phyloP scores from a whole-genome alignment of 768 basidiomycete species.

The Lyophyllum decastes region DNA sequence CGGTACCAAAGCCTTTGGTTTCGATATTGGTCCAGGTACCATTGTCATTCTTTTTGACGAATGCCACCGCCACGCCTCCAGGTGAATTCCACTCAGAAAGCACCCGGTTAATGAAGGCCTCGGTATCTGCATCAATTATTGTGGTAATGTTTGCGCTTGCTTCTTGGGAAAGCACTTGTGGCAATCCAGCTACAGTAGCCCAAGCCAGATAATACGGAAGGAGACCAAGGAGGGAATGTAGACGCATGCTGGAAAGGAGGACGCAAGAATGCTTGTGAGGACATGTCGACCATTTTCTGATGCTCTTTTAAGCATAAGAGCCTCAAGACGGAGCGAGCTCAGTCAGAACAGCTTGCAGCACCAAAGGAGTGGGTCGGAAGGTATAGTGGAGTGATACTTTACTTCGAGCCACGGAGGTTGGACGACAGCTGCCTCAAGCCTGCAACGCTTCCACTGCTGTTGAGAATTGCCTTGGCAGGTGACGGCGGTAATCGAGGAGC shows the following conservation, averaged over 20 bases:
- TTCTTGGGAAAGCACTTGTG: neutral
- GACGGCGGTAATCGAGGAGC: neutral
- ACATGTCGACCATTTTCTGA: neutral
- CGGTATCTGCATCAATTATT: neutral
- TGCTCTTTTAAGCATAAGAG: neutral
- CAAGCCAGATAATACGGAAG: neutral
- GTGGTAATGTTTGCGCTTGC: neutral
- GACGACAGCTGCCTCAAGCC: neutral
- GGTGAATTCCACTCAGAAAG: conserved; percentile 7
- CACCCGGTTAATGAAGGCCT: conserved; percentile 2
- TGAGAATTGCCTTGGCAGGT: neutral
- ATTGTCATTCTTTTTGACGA: neutral
- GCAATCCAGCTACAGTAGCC: neutral
- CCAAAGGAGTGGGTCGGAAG: neutral
- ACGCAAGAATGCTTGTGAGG: neutral
- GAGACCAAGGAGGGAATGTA: neutral
- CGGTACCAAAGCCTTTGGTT: conserved; percentile 31
- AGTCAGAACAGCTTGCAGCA: neutral
- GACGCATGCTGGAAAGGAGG: neutral
- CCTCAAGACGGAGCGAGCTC: neutral
- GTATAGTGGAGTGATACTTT: neutral
- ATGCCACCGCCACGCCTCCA: conserved; percentile 3
- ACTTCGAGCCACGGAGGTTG: conserved; percentile 4
- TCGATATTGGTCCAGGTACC: conserved; percentile 19
- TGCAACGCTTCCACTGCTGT: neutral